A percentile compares a stretch with the other conserved stretches of the same genome.
Conservation (phyloP, 2,329 filamentous ascomycete genomes). For the Sporothrix pseudoabietina region DNA sequence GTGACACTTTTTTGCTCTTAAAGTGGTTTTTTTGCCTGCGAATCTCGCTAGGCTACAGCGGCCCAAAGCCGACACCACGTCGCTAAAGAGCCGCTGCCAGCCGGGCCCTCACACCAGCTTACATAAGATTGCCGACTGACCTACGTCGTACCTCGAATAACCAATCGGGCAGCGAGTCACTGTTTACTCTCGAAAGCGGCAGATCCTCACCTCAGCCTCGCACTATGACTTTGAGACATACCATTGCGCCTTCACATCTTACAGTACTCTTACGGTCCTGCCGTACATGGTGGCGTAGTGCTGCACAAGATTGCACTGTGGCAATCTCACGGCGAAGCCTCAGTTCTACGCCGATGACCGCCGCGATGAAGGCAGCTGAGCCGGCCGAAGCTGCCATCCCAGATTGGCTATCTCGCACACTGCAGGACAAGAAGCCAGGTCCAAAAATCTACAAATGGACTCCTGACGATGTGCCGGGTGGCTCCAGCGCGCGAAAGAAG, state of each 20-base stretch:
- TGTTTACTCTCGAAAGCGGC: background rate
- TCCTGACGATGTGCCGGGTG: constrained; percentile 21
- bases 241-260: background rate
- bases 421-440: constrained; percentile 21
- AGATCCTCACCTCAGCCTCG: background rate
- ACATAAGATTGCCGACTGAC: background rate
- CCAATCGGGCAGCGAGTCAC: background rate
- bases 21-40: constrained; percentile 1
- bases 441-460: constrained; percentile 32
- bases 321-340: too few species aligned
- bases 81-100: background rate
- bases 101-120: background rate
- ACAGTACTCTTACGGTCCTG: too few species aligned
- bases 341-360: background rate
- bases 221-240: background rate
- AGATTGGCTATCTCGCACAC: constrained; percentile 28
- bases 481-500: background rate
- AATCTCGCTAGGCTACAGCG: constrained; percentile 11
- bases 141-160: background rate
- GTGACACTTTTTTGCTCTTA: constrained; percentile 21
- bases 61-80: background rate
- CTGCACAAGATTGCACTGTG: background rate
- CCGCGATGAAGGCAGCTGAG: background rate
- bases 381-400: constrained; percentile 19
- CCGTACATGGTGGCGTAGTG: background rate